A percentile compares a stretch with the other conserved stretches of the same genome.
Conservation (phyloP, 805 yeast species). For the Hanseniaspora lachancei region DNA sequence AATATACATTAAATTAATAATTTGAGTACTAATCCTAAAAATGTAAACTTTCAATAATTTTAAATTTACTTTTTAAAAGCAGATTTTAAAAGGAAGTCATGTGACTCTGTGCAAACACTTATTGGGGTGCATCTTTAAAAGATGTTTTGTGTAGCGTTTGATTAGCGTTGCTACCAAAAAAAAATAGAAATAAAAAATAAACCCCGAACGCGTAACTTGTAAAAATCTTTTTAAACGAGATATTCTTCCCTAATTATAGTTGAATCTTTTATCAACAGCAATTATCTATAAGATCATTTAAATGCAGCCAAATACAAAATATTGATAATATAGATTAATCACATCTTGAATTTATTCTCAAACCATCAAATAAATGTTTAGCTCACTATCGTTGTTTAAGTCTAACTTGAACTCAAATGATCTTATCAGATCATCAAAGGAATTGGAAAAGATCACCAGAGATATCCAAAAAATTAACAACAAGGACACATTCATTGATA, state of each 20-base stretch:
- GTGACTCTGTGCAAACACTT: background rate
- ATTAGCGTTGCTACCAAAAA: too few relatives aligned
- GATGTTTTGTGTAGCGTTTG: background rate
- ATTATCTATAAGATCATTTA: background rate
- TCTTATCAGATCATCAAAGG: conserved; percentile 7
- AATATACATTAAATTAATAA: too few relatives aligned
- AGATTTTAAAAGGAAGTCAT: background rate
- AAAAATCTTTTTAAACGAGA: background rate
- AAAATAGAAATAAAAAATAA: too few relatives aligned
- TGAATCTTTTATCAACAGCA: too few relatives aligned
- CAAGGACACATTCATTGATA: conserved; percentile 7
- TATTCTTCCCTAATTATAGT: background rate
- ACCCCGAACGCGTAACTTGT: too few relatives aligned
- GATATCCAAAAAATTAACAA: conserved; percentile 4
- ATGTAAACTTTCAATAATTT: too few relatives aligned
- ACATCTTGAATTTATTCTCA: too few relatives aligned
- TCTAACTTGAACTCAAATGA: conserved; percentile 1
- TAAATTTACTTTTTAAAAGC: too few relatives aligned
- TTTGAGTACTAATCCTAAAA: too few relatives aligned
- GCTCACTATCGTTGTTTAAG: background rate
- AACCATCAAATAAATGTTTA: background rate
- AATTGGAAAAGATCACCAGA: conserved; percentile 7
- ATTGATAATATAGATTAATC: background rate
- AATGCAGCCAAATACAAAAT: background rate
- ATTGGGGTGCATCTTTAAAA: background rate